Evolutionary conservation across 139 green algal species (phyloP).

Genomic region (Closterium sp.): DNA sequence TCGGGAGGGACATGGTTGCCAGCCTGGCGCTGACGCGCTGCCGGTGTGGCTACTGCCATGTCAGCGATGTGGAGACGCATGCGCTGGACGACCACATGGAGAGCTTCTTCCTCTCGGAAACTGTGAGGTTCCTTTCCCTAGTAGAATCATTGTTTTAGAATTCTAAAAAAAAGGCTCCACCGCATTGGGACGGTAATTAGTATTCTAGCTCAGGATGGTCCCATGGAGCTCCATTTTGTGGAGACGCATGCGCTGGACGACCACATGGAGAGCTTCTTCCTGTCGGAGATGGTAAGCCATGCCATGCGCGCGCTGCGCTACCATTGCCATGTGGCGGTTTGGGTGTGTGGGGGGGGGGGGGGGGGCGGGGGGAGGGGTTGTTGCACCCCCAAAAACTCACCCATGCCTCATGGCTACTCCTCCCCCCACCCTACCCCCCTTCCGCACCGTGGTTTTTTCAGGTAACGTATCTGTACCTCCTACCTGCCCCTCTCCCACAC

Average conservation of each 20-base stretch:
- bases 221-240: too few species aligned
- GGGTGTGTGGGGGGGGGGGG: too few species aligned
- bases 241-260: conserved; percentile 62
- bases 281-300: conserved; percentile 74
- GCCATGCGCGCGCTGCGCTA: too few species aligned
- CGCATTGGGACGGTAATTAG: too few species aligned
- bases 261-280: conserved; percentile 88
- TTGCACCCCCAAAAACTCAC: too few species aligned
- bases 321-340: too few species aligned
- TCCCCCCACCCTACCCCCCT: not conserved
- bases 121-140: conserved; percentile 35
- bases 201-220: too few species aligned
- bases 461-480: not conserved
- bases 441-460: not conserved
- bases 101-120: conserved; percentile 90
- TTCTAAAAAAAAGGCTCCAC: too few species aligned
- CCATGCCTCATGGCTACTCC: not conserved
- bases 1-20: conserved; percentile 50
- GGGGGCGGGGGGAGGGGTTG: too few species aligned
- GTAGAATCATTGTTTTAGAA: too few species aligned
- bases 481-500: too few species aligned
- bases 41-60: conserved; percentile 51
- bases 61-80: conserved; percentile 51
- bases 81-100: conserved; percentile 82
- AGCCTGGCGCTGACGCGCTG: conserved; percentile 18